Evolutionary conservation across 2,329 filamentous ascomycete genomes (phyloP), one percentile per base, ranked within the genome.

Genomic region (Phialocephala subalpina): DNA sequence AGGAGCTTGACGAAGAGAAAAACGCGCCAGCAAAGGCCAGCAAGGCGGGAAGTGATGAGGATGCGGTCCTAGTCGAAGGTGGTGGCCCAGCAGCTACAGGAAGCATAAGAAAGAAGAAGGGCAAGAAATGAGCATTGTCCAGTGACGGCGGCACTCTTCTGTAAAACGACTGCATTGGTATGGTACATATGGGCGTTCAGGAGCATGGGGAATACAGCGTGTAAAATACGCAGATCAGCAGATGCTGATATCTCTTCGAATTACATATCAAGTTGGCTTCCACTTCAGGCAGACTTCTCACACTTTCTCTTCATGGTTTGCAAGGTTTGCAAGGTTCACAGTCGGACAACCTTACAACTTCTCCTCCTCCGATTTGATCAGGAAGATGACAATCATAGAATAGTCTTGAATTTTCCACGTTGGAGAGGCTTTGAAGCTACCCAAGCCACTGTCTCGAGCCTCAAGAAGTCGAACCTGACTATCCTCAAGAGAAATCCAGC

Each of bases 21-120:
- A 80, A 83, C 72, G 79, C 76, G 55, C 78, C 81, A 74, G 70
- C 77, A 68, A 69, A 74, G 69, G 76, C 77, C 55, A 76, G 79
- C 70, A 80, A 81, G 62, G 72, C 76, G 60, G 79, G 77, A 47
- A 90, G 89, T 76, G 88, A 91, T 75, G 91, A 93, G 66, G 91
- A 94, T 76, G 87, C 88, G 20, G 92, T 97, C 27, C 81, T 97
- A 69, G 92, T 97, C 58, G 92, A 96, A 74, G 66, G 65, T 33
- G 66, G 69, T 38, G 65, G 70, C 1, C 69, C 73, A 9, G 62
- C 67, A 36, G 62, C 60, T 8, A 69, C 68, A n/a, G 76, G 79
- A 60, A 77, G 77, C 66, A 77, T 78, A 55, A 84, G 87, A 81
- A 88, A 86, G 82, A 90, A 88, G 83, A 90, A 88, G 82, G 84